phyloP scores from a whole-genome alignment of 495 filamentous ascomycete species.

The Xylaria nigripes region DNA sequence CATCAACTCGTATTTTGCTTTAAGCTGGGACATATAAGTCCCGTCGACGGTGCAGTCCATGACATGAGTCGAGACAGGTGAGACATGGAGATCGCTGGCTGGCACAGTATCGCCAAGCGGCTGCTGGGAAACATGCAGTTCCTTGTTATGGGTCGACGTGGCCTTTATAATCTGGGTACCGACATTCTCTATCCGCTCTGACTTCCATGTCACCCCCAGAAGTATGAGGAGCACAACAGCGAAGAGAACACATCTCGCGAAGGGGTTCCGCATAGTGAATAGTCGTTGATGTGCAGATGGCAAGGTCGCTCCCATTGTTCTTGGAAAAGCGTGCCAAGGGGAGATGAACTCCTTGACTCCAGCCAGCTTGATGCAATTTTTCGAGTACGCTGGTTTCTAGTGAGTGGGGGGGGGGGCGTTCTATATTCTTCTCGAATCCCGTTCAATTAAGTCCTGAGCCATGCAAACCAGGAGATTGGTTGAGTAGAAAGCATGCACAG shows the following conservation, averaged over 20 bases:
- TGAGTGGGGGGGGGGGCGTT: background rate
- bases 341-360: conserved; percentile 9
- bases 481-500: background rate
- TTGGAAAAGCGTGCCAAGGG: conserved; percentile 15
- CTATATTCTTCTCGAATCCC: background rate
- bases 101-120: conserved; percentile 20
- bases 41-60: conserved; percentile 42
- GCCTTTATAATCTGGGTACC: conserved; percentile 31
- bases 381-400: background rate
- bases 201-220: conserved; percentile 27
- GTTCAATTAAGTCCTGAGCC: background rate
- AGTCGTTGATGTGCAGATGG: conserved; percentile 30
- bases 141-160: conserved; percentile 27
- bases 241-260: conserved; percentile 32
- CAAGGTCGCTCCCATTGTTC: conserved; percentile 33
- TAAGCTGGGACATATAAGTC: conserved; percentile 31
- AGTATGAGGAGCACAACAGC: conserved; percentile 29
- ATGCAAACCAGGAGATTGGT: background rate
- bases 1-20: conserved; percentile 37
- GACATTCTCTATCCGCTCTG: conserved; percentile 33
- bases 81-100: conserved; percentile 15
- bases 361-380: conserved; percentile 4
- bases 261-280: conserved; percentile 38
- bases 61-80: conserved; percentile 14
- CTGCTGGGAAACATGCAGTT: conserved; percentile 25